A percentile compares a stretch with the other conserved stretches of the same genome.
Conservation (phyloP, 768 basidiomycete species). For the Suillus subluteus region DNA sequence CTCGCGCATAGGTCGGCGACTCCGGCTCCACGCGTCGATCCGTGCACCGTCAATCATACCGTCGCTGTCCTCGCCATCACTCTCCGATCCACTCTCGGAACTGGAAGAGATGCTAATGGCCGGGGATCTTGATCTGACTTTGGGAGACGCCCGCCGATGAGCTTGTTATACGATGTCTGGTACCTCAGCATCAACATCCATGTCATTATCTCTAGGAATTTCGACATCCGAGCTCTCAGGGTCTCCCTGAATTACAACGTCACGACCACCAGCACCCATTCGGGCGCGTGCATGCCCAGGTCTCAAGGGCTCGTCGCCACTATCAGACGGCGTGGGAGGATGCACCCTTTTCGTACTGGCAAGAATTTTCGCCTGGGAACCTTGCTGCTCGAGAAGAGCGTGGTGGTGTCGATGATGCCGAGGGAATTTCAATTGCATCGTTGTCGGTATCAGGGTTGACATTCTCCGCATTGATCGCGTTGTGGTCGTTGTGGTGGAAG, state of each 20-base stretch:
- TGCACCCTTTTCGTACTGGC: constrained; percentile 6
- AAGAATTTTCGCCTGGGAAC: neutral
- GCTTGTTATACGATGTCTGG: constrained; percentile 17
- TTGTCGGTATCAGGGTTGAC: neutral
- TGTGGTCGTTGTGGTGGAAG: neutral
- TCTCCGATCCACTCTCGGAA: constrained; percentile 19
- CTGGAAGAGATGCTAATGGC: constrained; percentile 14
- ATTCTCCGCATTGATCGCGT: neutral
- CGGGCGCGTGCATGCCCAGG: constrained; percentile 57
- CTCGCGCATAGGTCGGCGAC: constrained; percentile 34
- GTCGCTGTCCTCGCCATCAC: constrained; percentile 37
- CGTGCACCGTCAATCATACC: constrained; percentile 34
- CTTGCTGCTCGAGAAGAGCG: constrained; percentile 19
- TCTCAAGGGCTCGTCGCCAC: constrained; percentile 43
- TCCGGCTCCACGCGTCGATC: constrained; percentile 33
- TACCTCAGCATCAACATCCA: constrained; percentile 13
- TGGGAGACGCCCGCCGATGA: constrained; percentile 10
- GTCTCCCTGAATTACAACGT: constrained; percentile 59
- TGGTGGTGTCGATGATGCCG: constrained; percentile 16
- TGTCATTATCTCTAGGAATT: constrained; percentile 3
- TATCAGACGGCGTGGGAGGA: constrained; percentile 23
- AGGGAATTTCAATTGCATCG: constrained; percentile 18
- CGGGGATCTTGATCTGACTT: neutral
- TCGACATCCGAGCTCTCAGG: constrained; percentile 59
- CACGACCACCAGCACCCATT: constrained; percentile 34